Conservation (phyloP, 768 basidiomycete genomes). For the Suillus variegatus region DNA sequence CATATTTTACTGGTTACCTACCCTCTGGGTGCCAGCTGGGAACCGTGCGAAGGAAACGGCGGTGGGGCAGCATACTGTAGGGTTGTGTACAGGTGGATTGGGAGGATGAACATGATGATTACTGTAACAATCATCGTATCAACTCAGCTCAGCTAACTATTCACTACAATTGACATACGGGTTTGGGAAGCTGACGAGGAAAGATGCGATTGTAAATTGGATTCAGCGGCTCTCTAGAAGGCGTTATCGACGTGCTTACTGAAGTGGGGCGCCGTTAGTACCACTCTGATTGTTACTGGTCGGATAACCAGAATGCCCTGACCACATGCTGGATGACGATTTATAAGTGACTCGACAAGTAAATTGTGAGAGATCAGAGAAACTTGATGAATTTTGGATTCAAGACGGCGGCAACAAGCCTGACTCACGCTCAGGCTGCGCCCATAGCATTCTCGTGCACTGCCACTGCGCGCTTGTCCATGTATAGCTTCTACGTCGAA, state of each 20-base stretch:
- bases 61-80: constrained; percentile 1
- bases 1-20: constrained; percentile 9
- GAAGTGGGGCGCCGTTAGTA: neutral
- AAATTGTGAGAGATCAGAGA: neutral
- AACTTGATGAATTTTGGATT: neutral
- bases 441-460: neutral
- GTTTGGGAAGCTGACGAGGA: constrained; percentile 13
- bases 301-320: constrained; percentile 11
- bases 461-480: neutral
- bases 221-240: neutral
- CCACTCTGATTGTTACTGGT: constrained; percentile 3
- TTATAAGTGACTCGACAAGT: neutral
- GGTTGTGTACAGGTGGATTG: constrained; percentile 6
- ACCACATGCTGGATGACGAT: constrained; percentile 11
- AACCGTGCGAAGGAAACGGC: constrained; percentile 10
- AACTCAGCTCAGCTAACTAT: neutral
- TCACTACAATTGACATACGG: constrained; percentile 13
- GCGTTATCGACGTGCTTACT: constrained; percentile 15
- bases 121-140: neutral
- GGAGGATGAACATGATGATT: constrained; percentile 4
- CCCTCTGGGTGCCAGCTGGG: constrained; percentile 12
- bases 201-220: neutral
- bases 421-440: neutral
- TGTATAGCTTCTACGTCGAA: too few relatives aligned
- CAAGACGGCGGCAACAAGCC: neutral